Evolutionary conservation across 2,329 filamentous ascomycete species (phyloP), one percentile per base, ranked within the genome.

Genomic region (Orbilia javanica): DNA sequence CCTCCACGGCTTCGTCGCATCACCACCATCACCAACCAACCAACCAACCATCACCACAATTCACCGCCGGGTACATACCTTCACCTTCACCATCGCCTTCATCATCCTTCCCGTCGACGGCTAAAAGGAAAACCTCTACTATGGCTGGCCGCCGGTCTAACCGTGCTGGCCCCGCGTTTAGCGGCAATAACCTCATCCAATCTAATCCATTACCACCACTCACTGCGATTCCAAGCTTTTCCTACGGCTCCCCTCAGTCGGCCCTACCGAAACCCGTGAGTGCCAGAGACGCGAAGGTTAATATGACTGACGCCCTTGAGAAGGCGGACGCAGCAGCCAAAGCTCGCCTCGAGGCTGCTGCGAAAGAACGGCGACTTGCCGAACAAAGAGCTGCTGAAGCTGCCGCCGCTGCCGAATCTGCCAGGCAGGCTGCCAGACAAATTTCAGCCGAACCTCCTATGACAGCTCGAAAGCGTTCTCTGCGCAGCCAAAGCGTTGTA

Each of bases 281-380:
- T 18, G 67, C 48, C 31, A 66, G 60, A 13, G 73, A 77, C 29
- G 42, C 73, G 1, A 77, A 71, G 29, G 52, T 77, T 34, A 27
- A 62, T 34, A 71, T 71, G 20, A 69, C 57, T 20, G 73, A 77
- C 18, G 73, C 73, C 20, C 73, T 77, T 27, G 73, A 77, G 11
- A 52, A 42, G 20, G 73, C 73, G 10, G 62, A 77, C 18, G 52
- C 66, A 27, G 73, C 66, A 10, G 73, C 66, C 25, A 77, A 71
- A 31, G 73, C 73, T n/a, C 73, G 73, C 29, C 73, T 77, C n/a
- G 73, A 77, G 39, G 73, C 73, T 27, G 73, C 62, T n/a, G 73
- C 73, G 18, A 67, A 60, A 11, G 73, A 77, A 31, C 66, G 73
- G 31, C 65, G 42, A 22, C 60, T 77, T 15, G 73, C 73, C 42